Percentiles rank a stretch among this genome's conserved stretches.
Conservation (phyloP, 768 basidiomycete genomes). For the Agaricus sinodeliciosus region DNA sequence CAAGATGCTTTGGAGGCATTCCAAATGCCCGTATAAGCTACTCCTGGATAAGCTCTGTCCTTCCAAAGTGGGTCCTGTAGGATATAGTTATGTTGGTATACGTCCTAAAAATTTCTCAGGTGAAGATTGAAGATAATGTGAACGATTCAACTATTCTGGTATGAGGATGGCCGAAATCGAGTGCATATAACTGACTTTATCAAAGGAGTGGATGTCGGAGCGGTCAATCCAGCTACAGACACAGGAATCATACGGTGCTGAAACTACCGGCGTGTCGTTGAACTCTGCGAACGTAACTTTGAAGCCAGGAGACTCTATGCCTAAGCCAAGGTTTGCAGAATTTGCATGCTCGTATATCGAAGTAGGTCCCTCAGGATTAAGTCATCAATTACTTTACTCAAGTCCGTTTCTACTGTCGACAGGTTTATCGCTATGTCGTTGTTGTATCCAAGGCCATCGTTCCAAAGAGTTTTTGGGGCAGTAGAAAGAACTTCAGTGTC, state of each 20-base stretch:
- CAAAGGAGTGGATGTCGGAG: constrained; percentile 74
- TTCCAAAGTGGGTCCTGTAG: constrained; percentile 49
- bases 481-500: constrained; percentile 51
- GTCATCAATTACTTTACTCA: neutral
- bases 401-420: neutral
- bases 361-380: constrained; percentile 29
- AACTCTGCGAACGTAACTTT: constrained; percentile 38
- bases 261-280: constrained; percentile 44
- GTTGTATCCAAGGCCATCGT: constrained; percentile 63
- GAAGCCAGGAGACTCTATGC: constrained; percentile 43
- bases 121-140: constrained; percentile 29
- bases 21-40: constrained; percentile 63
- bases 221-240: constrained; percentile 47
- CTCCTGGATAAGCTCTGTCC: constrained; percentile 64
- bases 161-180: constrained; percentile 1
- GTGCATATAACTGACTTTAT: neutral
- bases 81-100: neutral
- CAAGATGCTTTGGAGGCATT: constrained; percentile 59
- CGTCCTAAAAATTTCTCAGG: constrained; percentile 21
- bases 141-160: constrained; percentile 65
- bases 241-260: constrained; percentile 34
- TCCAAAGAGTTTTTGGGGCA: constrained; percentile 78
- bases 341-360: constrained; percentile 62
- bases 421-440: constrained; percentile 70
- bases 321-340: constrained; percentile 74